Percentiles rank a stretch among this genome's conserved stretches.
Evolutionary conservation across 2,329 filamentous ascomycete species (phyloP).

Genomic region (Amylocarpus encephaloides): DNA sequence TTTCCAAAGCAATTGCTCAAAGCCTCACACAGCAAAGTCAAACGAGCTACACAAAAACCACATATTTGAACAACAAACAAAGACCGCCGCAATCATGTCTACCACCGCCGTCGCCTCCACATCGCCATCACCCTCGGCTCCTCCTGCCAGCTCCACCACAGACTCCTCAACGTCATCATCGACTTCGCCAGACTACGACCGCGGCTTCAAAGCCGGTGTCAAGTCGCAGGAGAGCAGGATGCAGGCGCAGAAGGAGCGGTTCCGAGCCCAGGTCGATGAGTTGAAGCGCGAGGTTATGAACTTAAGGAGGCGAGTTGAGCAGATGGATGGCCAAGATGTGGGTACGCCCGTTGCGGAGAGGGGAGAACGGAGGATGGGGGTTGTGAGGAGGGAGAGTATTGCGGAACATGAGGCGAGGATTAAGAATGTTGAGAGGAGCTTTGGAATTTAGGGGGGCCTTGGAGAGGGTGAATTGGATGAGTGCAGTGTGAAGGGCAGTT

Average conservation of each 20-base stretch:
- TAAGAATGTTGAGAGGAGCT: slow-evolving; percentile 9
- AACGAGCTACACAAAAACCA: not conserved
- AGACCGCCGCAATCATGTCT: not conserved
- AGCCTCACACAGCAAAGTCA: not conserved
- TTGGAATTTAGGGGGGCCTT: slow-evolving; percentile 1
- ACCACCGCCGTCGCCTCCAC: not conserved
- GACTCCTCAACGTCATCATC: not conserved
- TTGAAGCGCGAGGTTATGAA: slow-evolving; percentile 5
- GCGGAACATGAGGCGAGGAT: slow-evolving; percentile 7
- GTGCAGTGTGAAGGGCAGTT: too few relatives aligned
- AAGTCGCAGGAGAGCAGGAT: slow-evolving; percentile 2
- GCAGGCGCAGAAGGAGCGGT: slow-evolving; percentile 4
- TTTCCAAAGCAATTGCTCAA: not conserved
- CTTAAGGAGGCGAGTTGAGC: slow-evolving; percentile 1
- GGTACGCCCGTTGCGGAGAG: not conserved
- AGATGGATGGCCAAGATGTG: not conserved
- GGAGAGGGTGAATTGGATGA: too few relatives aligned
- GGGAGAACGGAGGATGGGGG: slow-evolving; percentile 2
- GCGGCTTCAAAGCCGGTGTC: slow-evolving; percentile 3
- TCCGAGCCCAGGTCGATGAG: not conserved
- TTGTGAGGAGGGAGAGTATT: slow-evolving; percentile 5
- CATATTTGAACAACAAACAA: not conserved
- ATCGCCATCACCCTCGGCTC: not conserved
- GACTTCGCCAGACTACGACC: slow-evolving; percentile 2
- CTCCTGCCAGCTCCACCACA: slow-evolving; percentile 1